phyloP scores from a whole-genome alignment of 164 flowering plant species.

The Vitis riparia region DNA sequence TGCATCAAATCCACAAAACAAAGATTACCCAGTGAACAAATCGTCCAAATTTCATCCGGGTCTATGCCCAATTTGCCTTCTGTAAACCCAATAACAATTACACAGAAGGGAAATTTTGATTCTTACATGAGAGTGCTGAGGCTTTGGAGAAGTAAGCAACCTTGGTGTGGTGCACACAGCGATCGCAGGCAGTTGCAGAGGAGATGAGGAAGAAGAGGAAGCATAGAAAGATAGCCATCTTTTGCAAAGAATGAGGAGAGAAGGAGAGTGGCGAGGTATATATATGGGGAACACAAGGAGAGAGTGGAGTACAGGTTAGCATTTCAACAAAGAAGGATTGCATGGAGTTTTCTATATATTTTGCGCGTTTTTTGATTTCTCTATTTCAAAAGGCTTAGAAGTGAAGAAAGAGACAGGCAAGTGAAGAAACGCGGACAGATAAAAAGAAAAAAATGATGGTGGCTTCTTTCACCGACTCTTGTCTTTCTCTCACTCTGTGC shows the following conservation, averaged over 20 bases:
- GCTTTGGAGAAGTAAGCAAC: conserved; percentile 59
- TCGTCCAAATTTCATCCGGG: conserved; percentile 14
- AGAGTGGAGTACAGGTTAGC: conserved; percentile 25
- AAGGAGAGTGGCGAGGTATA: neutral
- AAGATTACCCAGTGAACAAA: conserved; percentile 11
- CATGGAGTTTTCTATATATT: neutral
- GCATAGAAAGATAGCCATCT: conserved; percentile 40
- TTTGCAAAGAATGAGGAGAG: neutral
- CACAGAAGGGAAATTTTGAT: neutral
- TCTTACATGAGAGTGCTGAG: conserved; percentile 57
- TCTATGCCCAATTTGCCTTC: conserved; percentile 6
- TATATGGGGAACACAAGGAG: conserved; percentile 6
- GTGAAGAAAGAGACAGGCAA: conserved; percentile 10
- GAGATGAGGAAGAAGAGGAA: conserved; percentile 38
- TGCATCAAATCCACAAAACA: conserved; percentile 31
- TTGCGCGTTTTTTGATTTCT: neutral
- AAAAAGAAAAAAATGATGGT: conserved; percentile 4
- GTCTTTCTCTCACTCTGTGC: neutral
- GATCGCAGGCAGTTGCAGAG: conserved; percentile 70
- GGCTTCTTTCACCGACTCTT: conserved; percentile 18
- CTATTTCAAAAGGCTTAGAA: neutral
- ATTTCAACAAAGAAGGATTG: neutral
- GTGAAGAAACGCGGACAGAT: conserved; percentile 8
- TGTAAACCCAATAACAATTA: conserved; percentile 1
- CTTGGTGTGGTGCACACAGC: conserved; percentile 67